Evolutionary conservation across 306 rosid species (phyloP), one percentile per base, ranked within the genome.

Genomic region (Boehmeria nivea): DNA sequence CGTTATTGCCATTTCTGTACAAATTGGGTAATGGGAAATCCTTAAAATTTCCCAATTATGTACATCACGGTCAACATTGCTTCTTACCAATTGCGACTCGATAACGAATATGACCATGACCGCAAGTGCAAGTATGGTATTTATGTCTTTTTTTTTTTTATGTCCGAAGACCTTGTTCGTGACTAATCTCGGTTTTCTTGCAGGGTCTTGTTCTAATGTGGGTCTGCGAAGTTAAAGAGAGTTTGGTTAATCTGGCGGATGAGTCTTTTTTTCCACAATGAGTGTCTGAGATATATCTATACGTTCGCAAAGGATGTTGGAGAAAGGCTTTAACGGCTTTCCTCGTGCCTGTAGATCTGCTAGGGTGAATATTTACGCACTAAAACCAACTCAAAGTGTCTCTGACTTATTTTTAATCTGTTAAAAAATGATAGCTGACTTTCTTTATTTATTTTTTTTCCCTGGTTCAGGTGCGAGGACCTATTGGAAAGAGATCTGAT

Each of bases 311-410:
- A 78, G 78, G 76, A 73, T 74, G 66, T 65, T 78, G 69, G 76
- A 80, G 47, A 72, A 72, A 61, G 71, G 82, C 72, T 78, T 80
- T 65, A 64, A 66, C 73, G 90, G 83, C 67, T 78, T 86, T 70
- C 95, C 95, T 54, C 79, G 72, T 63, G 87, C 85, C 43, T 78
- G 78, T 15, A 75, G 90, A 74, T 83, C 90, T 24, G 61, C 70
- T 46, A 76, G 85, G 85, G 95, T 86, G 76, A 68, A 64, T 22
- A 39, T 40, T 40, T 25, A 39, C 65, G 43, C 60, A 18, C 60
- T 64, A 40, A 4, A 11, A n/a, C 54, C 42, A 51, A 31, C n/a
- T 33, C 16, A 12, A 6, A 51, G 51, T 42, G 56, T 6, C n/a
- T n/a, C 18, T 1, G 4, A 72, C 21, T 47, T 18, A 34, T 34